Evolutionary conservation across 1,284 basidiomycete genomes (phyloP), one percentile per base, ranked within the genome.

Genomic region (Malassezia restricta): DNA sequence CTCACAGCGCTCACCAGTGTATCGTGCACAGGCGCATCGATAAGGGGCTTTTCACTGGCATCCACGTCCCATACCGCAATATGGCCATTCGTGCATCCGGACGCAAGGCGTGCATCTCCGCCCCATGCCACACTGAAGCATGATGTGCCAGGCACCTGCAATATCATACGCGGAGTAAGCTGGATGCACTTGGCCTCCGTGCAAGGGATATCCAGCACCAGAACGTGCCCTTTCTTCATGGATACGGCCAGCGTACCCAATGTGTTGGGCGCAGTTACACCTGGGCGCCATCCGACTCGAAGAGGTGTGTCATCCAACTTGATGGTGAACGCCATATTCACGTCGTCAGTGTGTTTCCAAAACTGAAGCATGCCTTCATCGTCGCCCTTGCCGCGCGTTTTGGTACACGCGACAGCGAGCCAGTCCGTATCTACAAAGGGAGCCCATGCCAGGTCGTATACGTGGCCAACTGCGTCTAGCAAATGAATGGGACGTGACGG

Each of bases 361-460:
- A 44, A 14, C 40, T 46, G 53, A 2, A 55, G 29, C 12, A n/a
- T 8, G 31, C 53, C 47, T 12, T 27, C 27, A 7, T 14, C 5
- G n/a, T 29, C 12, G 17, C 29, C 39, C 2, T 41, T 42, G n/a
- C 35, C 40, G 8, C 20, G 20, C 7, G 53, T 24, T 1, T 12
- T 12, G 9, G 43, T 27, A 12, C 32, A 39, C 6, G 53, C 47
- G 4, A 48, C 41, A 6, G 30, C 24, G 28, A 55, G 53, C 47
- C 43, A 50, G 14, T 50, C 41, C 39, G 31, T 20, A 9, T 40
- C 35, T 6, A 29, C 8, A 14, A 40, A 45, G n/a, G 46, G 47
- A 20, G 48, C 42, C 53, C 53, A 55, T 12, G 37, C 38, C 6
- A 55, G n/a, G 24, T 55, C 53, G 28, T 50, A 55, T 0, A 55